phyloP scores from a whole-genome alignment of 1,284 basidiomycete genomes.

The Rhodotorula sp. region DNA sequence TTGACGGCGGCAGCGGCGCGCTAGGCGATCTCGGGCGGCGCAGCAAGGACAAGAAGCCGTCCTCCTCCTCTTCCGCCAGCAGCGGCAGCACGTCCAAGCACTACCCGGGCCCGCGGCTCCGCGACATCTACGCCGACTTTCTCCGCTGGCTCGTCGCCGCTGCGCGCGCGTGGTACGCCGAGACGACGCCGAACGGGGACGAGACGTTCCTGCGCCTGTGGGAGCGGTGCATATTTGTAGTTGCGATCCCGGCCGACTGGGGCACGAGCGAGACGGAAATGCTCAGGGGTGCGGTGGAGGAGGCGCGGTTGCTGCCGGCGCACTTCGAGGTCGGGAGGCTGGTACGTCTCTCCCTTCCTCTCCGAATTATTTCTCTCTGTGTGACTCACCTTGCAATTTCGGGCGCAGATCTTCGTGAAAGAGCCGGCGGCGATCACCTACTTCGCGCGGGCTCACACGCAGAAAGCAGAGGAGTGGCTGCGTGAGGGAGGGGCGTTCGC shows the following conservation, averaged over 20 bases:
- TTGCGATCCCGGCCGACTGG: conserved; percentile 24
- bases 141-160: background rate
- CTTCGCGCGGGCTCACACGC: conserved; percentile 12
- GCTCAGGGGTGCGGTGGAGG: conserved; percentile 11
- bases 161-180: conserved; percentile 25
- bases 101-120: conserved; percentile 15
- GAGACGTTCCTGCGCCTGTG: conserved; percentile 23
- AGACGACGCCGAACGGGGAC: conserved; percentile 9
- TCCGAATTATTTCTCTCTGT: fast-evolving
- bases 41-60: background rate
- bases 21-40: background rate
- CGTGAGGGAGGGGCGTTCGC: conserved; percentile 12
- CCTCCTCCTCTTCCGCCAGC: too few relatives aligned
- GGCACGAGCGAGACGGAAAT: background rate
- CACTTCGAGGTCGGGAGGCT: conserved; percentile 1
- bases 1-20: conserved; percentile 2
- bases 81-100: background rate
- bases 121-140: conserved; percentile 15
- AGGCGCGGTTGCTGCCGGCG: conserved; percentile 6
- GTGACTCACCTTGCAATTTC: background rate
- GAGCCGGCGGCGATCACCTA: conserved; percentile 9
- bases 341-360: background rate
- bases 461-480: conserved; percentile 2
- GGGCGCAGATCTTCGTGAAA: conserved; percentile 16
- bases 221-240: conserved; percentile 1